Conservation (phyloP, 108 stramenopile genomes). For the Chaetoceros muelleri region DNA sequence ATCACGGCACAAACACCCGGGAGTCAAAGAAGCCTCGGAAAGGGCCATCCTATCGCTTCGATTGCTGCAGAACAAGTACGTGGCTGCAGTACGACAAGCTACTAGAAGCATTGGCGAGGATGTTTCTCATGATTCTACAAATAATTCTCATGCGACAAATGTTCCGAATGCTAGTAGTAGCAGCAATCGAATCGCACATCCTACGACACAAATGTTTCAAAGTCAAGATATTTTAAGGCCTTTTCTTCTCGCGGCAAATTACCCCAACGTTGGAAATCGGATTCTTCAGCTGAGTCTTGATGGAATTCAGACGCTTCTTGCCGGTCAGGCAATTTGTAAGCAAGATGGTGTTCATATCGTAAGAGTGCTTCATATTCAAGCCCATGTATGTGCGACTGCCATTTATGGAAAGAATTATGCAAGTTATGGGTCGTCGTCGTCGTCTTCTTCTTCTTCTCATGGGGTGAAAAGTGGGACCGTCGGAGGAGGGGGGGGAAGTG, state of each 20-base stretch:
- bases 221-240: slow-evolving; percentile 72
- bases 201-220: slow-evolving; percentile 69
- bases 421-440: too few species aligned
- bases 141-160: too few species aligned
- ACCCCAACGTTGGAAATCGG: slow-evolving; percentile 56
- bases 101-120: too few species aligned
- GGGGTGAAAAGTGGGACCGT: neutral
- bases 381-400: slow-evolving; percentile 37
- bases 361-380: slow-evolving; percentile 70
- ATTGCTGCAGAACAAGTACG: slow-evolving; percentile 64
- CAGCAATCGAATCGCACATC: slow-evolving; percentile 27
- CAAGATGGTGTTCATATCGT: slow-evolving; percentile 61
- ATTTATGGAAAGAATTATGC: neutral
- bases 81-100: slow-evolving; percentile 68
- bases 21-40: slow-evolving; percentile 80
- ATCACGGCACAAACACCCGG: slow-evolving; percentile 79
- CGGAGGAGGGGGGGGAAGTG: too few species aligned
- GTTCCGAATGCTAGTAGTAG: neutral
- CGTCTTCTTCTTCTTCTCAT: too few species aligned
- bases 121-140: too few species aligned
- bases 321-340: slow-evolving; percentile 71
- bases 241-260: slow-evolving; percentile 69
- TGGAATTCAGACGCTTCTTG: slow-evolving; percentile 51
- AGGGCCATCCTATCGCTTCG: slow-evolving; percentile 70
- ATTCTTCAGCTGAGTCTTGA: slow-evolving; percentile 57